A percentile compares a stretch with the other conserved stretches of the same genome.
phyloP scores from a whole-genome alignment of 202 grass and related monocot species.

The Eragrostis tef region DNA sequence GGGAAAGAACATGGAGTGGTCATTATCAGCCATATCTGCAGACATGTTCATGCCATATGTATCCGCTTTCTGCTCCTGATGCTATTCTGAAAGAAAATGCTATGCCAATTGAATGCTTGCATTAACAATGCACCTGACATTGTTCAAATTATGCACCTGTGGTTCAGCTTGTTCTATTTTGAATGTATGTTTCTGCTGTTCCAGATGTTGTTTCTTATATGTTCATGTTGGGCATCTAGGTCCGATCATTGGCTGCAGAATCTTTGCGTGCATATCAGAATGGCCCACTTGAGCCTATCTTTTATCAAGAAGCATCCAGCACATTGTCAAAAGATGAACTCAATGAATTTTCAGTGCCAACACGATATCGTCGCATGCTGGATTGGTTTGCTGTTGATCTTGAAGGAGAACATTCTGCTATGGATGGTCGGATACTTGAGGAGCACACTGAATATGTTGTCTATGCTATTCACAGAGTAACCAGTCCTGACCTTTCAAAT shows the following conservation, averaged over 20 bases:
- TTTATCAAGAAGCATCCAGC: conserved; percentile 76
- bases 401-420: conserved; percentile 96
- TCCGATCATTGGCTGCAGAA: conserved; percentile 84
- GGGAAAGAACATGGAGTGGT: neutral
- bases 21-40: neutral
- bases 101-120: conserved; percentile 2
- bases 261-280: conserved; percentile 89
- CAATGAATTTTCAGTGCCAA: conserved; percentile 62
- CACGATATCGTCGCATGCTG: conserved; percentile 62
- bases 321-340: conserved; percentile 33
- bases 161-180: conserved; percentile 42
- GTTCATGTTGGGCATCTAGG: conserved; percentile 57
- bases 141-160: conserved; percentile 13
- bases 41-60: neutral
- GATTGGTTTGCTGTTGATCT: conserved; percentile 98
- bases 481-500: conserved; percentile 37
- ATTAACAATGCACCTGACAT: neutral
- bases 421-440: conserved; percentile 94
- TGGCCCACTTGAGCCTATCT: conserved; percentile 74
- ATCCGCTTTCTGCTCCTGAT: neutral
- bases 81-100: neutral
- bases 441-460: conserved; percentile 98
- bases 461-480: conserved; percentile 91
- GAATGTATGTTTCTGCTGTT: conserved; percentile 5
- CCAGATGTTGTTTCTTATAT: conserved; percentile 28